Evolutionary conservation across 2,329 filamentous ascomycete species (phyloP).

Genomic region (Aspergillus tubingensis): DNA sequence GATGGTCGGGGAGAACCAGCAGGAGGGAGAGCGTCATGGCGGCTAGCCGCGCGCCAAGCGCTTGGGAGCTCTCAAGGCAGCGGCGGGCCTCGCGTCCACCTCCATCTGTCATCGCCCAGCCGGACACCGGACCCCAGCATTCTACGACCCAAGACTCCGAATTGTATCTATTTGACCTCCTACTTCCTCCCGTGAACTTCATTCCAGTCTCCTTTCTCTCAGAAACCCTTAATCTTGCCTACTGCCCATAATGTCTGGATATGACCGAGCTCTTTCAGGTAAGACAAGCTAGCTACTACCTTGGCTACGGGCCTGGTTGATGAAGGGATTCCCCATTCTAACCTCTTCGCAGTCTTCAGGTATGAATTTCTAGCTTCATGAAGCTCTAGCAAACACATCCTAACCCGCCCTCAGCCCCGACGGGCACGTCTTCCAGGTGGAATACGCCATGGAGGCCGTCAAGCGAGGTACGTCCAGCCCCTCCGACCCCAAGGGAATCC

Average conservation of each 20-base stretch:
- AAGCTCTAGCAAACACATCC: conserved; percentile 29
- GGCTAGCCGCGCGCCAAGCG: conserved; percentile 30
- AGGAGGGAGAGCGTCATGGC: background rate
- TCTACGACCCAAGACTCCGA: conserved; percentile 18
- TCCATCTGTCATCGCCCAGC: conserved; percentile 29
- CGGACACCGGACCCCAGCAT: conserved; percentile 15
- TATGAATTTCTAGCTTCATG: conserved; percentile 38
- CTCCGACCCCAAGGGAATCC: conserved; percentile 13
- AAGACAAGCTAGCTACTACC: conserved; percentile 47
- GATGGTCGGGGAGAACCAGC: too few species aligned
- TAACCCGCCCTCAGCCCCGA: conserved; percentile 75
- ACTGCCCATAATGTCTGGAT: conserved; percentile 70
- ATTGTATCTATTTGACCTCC: conserved; percentile 15
- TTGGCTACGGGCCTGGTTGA: conserved; percentile 29
- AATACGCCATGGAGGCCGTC: conserved; percentile 98
- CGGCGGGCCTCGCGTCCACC: conserved; percentile 31
- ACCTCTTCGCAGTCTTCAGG: conserved; percentile 74
- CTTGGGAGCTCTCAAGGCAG: conserved; percentile 29
- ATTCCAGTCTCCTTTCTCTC: conserved; percentile 8
- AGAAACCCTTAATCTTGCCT: background rate
- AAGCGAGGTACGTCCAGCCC: conserved; percentile 73
- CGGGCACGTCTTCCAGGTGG: conserved; percentile 99
- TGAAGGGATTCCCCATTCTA: conserved; percentile 36
- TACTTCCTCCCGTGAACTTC: conserved; percentile 6
- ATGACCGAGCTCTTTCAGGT: conserved; percentile 99